phyloP scores from a whole-genome alignment of 1,139 yeast species.

The Ogataea hybrid region DNA sequence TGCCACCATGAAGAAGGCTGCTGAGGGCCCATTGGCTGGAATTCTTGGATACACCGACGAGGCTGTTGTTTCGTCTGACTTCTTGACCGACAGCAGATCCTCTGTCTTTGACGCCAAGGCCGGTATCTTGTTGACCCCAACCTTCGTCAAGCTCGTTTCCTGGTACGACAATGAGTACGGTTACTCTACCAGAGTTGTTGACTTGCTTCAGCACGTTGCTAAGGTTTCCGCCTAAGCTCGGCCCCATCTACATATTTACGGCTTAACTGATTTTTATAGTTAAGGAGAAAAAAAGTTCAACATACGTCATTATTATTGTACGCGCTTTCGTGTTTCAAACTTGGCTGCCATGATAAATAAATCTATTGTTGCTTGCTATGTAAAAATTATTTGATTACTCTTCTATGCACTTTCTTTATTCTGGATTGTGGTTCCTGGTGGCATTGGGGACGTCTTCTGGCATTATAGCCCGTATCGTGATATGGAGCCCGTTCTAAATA shows the following conservation, averaged over 20 bases:
- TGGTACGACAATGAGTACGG: constrained; percentile 93
- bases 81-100: constrained; percentile 72
- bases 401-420: too few species aligned
- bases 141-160: constrained; percentile 78
- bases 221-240: constrained; percentile 26
- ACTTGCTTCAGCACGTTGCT: constrained; percentile 78
- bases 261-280: constrained; percentile 1
- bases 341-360: too few species aligned
- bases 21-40: constrained; percentile 73
- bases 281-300: neutral
- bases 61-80: constrained; percentile 82
- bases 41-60: constrained; percentile 81
- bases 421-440: too few species aligned
- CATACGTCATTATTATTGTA: neutral
- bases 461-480: neutral
- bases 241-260: neutral
- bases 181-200: constrained; percentile 89
- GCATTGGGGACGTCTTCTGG: too few species aligned
- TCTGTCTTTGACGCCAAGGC: constrained; percentile 84
- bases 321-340: too few species aligned
- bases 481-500: neutral
- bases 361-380: too few species aligned
- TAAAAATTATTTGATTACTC: too few species aligned
- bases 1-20: constrained; percentile 64
- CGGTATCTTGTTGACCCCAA: constrained; percentile 82